phyloP scores from a whole-genome alignment of 495 filamentous ascomycete species.

The Penicillium daleae region DNA sequence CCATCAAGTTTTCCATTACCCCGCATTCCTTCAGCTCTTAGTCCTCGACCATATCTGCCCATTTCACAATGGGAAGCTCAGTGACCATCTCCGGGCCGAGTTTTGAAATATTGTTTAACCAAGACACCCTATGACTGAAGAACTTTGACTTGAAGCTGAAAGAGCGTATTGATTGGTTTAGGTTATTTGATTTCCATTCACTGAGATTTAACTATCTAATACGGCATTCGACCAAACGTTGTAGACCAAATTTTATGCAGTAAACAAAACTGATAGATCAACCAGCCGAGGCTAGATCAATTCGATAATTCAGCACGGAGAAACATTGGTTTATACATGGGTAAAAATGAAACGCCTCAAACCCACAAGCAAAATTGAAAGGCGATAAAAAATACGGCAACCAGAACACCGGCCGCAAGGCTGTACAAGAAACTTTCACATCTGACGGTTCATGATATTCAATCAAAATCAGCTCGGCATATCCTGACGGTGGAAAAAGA shows the following conservation, averaged over 20 bases:
- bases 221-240: background rate
- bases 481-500: background rate
- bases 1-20: too few species aligned
- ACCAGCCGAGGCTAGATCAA: constrained; percentile 1
- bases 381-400: constrained; percentile 3
- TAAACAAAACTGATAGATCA: background rate
- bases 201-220: constrained; percentile 6
- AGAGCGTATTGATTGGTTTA: background rate
- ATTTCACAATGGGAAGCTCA: too few species aligned
- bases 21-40: background rate
- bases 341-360: constrained; percentile 16
- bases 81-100: too few species aligned
- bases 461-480: constrained; percentile 8
- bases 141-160: too few species aligned
- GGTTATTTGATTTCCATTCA: constrained; percentile 3
- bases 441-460: constrained; percentile 3
- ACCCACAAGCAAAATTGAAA: constrained; percentile 1
- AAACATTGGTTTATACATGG: constrained; percentile 25
- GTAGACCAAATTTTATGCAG: background rate
- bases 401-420: constrained; percentile 19
- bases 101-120: too few species aligned
- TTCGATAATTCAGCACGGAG: background rate
- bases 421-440: constrained; percentile 20
- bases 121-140: too few species aligned
- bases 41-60: too few species aligned